Conservation (phyloP, 1,139 yeast genomes). For the Geotrichum histeridarum region DNA sequence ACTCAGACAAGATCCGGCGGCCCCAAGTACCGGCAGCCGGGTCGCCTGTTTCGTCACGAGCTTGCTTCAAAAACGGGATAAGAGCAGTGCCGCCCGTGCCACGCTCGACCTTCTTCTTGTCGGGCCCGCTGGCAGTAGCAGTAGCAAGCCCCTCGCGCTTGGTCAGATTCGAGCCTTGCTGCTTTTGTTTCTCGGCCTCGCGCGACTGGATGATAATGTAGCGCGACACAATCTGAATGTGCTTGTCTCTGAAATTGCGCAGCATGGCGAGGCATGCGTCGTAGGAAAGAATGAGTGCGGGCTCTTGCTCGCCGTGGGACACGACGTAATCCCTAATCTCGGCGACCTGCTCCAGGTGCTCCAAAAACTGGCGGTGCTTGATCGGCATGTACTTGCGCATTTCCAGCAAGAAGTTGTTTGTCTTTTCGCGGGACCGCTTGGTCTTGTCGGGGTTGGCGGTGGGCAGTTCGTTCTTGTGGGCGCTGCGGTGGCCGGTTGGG, state of each 20-base stretch:
- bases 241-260: constrained; percentile 84
- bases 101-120: constrained; percentile 39
- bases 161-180: constrained; percentile 19
- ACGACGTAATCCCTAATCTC: constrained; percentile 61
- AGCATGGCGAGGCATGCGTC: constrained; percentile 91
- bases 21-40: constrained; percentile 92
- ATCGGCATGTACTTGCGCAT: constrained; percentile 91
- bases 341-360: constrained; percentile 52
- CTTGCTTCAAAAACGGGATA: constrained; percentile 86
- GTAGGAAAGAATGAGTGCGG: constrained; percentile 64
- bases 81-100: constrained; percentile 96
- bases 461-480: constrained; percentile 15
- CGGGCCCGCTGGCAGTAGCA: constrained; percentile 7
- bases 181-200: constrained; percentile 31
- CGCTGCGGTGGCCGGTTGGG: constrained; percentile 59
- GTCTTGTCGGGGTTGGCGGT: constrained; percentile 16
- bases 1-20: constrained; percentile 59
- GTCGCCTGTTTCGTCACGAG: constrained; percentile 92
- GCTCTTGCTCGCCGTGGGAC: constrained; percentile 39
- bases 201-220: constrained; percentile 74
- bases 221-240: constrained; percentile 85
- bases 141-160: constrained; percentile 37
- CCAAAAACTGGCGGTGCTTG: constrained; percentile 68
- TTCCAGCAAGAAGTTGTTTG: constrained; percentile 66
- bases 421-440: constrained; percentile 28